A percentile compares a stretch with the other conserved stretches of the same genome.
Evolutionary conservation across 2,329 filamentous ascomycete species (phyloP).

Genomic region (Fusarium xylarioides): DNA sequence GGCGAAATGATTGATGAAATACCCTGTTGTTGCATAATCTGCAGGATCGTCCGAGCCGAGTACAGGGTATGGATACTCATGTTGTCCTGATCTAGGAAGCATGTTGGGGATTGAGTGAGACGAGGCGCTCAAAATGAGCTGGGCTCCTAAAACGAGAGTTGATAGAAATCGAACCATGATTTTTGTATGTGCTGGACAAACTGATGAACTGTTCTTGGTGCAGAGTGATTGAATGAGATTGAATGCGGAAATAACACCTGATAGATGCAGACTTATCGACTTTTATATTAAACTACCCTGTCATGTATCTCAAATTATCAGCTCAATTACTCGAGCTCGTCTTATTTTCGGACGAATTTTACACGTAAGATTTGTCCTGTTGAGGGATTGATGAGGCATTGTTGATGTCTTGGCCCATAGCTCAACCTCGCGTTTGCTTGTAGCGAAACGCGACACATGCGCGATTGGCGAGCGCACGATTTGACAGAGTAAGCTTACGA

Average conservation of each 20-base stretch:
- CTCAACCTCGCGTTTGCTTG: neutral
- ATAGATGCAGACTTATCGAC: accelerated
- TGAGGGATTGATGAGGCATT: neutral
- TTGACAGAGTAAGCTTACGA: neutral
- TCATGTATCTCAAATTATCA: neutral
- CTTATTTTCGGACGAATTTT: neutral
- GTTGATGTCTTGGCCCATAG: neutral
- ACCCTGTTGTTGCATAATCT: neutral
- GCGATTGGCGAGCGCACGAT: neutral
- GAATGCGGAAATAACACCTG: neutral
- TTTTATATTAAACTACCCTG: neutral
- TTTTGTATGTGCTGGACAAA: accelerated
- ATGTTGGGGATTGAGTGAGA: neutral
- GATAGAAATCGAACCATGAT: neutral
- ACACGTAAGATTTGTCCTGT: neutral
- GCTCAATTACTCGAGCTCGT: neutral
- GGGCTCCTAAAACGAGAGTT: neutral
- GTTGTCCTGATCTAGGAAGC: neutral
- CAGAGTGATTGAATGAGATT: accelerated
- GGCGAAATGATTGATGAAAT: conserved; percentile 1
- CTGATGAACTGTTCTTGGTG: too few species aligned
- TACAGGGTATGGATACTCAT: neutral
- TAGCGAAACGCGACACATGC: neutral
- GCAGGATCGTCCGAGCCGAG: neutral
- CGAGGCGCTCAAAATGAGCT: neutral